phyloP scores from a whole-genome alignment of 2,329 filamentous ascomycete species.

The Penicillium sp. region DNA sequence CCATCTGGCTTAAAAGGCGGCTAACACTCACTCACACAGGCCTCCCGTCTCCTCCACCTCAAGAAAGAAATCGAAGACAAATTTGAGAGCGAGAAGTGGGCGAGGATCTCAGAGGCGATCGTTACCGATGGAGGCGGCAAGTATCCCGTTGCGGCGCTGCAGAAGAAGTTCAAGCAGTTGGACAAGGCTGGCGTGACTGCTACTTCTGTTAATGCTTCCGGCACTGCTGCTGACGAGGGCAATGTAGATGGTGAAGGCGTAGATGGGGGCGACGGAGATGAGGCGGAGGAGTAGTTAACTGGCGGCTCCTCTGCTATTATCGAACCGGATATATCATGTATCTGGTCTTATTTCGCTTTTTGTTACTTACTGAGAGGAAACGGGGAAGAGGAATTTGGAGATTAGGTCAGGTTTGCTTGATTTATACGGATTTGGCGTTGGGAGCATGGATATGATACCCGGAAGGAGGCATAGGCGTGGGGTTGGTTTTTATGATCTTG shows the following conservation, averaged over 20 bases:
- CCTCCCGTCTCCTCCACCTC: conserved; percentile 35
- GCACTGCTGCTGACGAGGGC: not conserved
- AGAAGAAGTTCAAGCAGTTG: conserved; percentile 49
- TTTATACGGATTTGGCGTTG: not conserved
- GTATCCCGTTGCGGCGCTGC: conserved; percentile 40
- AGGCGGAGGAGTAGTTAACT: not conserved
- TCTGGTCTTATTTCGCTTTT: not conserved
- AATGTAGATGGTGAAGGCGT: not conserved
- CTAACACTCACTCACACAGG: conserved; percentile 23
- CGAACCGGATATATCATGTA: not conserved
- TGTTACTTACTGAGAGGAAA: not conserved
- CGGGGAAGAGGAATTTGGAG: not conserved
- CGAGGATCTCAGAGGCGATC: conserved; percentile 39
- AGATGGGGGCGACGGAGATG: not conserved
- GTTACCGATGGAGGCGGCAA: conserved; percentile 34
- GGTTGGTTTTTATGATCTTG: not conserved
- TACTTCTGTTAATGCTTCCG: not conserved
- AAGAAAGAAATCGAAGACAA: conserved; percentile 47
- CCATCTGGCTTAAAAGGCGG: not conserved
- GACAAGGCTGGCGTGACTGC: conserved; percentile 27
- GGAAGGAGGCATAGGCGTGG: not conserved
- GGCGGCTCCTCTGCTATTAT: not conserved
- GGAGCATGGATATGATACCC: not conserved
- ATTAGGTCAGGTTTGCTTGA: not conserved
- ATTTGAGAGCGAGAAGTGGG: conserved; percentile 48